Evolutionary conservation across 352 stramenopile genomes (phyloP).

Genomic region (Pythium phragmiticola): DNA sequence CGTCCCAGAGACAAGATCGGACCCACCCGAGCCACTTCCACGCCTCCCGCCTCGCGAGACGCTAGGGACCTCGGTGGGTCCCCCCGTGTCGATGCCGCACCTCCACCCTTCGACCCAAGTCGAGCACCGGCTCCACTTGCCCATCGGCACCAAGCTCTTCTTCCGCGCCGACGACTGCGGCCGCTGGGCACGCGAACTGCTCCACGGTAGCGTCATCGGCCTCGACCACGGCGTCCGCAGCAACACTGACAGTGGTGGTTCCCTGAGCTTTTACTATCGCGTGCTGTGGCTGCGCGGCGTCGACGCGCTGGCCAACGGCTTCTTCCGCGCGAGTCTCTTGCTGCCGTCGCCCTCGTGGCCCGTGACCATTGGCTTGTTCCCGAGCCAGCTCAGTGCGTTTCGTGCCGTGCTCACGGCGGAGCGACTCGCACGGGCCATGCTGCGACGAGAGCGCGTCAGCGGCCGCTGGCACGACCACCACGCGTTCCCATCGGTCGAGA

Average conservation of each 20-base stretch:
- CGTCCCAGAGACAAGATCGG: neutral
- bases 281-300: conserved; percentile 72
- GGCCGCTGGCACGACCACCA: conserved; percentile 21
- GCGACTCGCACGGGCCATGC: conserved; percentile 40
- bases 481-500: conserved; percentile 37
- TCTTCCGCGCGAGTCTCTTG: conserved; percentile 51
- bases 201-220: conserved; percentile 45
- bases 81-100: neutral
- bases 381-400: conserved; percentile 50
- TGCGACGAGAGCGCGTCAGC: conserved; percentile 41
- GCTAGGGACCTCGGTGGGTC: neutral
- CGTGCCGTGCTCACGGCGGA: conserved; percentile 63
- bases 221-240: conserved; percentile 28
- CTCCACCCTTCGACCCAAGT: conserved; percentile 25
- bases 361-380: conserved; percentile 49
- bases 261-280: conserved; percentile 41
- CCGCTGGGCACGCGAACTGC: conserved; percentile 53
- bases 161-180: conserved; percentile 49
- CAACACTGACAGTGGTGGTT: neutral
- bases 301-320: conserved; percentile 59
- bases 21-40: neutral
- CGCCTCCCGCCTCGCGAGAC: neutral
- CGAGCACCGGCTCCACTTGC: conserved; percentile 32
- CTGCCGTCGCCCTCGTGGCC: conserved; percentile 42
- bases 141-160: conserved; percentile 47